Conservation (phyloP, 208 protist species). For the Novymonas esmeraldas region DNA sequence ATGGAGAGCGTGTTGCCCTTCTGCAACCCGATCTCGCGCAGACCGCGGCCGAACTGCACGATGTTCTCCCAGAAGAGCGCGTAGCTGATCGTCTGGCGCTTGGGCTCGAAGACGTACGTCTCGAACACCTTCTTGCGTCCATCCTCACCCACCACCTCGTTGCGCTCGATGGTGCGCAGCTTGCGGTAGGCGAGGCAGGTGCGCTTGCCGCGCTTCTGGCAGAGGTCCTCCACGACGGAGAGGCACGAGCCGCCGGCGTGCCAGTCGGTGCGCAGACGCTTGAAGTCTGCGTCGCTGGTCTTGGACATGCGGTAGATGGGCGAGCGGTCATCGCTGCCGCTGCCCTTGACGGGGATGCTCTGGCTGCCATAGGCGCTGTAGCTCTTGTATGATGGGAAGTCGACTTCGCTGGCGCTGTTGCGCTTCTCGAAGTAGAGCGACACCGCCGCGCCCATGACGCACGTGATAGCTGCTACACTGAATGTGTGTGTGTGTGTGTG, state of each 20-base stretch:
- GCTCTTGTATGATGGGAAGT: conserved; percentile 42
- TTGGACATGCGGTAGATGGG: conserved; percentile 73
- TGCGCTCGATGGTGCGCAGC: conserved; percentile 47
- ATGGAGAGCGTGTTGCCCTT: conserved; percentile 55
- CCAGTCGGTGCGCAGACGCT: conserved; percentile 43
- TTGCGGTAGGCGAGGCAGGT: conserved; percentile 60
- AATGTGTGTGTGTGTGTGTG: conserved; percentile 14
- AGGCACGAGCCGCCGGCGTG: conserved; percentile 48
- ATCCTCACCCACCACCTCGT: conserved; percentile 32
- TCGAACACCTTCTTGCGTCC: conserved; percentile 57
- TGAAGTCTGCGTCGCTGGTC: conserved; percentile 46
- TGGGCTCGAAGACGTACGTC: conserved; percentile 65
- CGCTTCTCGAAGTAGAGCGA: conserved; percentile 44
- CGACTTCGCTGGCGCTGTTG: conserved; percentile 48
- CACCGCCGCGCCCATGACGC: conserved; percentile 66
- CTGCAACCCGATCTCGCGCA: conserved; percentile 60
- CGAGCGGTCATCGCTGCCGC: conserved; percentile 43
- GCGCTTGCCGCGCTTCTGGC: conserved; percentile 47
- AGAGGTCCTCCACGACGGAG: conserved; percentile 39
- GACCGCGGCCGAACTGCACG: conserved; percentile 50
- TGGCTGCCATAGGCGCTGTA: conserved; percentile 52
- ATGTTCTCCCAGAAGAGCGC: conserved; percentile 52
- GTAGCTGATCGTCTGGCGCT: conserved; percentile 63
- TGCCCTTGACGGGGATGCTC: conserved; percentile 38
- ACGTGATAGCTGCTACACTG: not conserved